Base-by-base conservation (phyloP, 306 rosid species). In the Cucurbita ficifolia region DNA sequence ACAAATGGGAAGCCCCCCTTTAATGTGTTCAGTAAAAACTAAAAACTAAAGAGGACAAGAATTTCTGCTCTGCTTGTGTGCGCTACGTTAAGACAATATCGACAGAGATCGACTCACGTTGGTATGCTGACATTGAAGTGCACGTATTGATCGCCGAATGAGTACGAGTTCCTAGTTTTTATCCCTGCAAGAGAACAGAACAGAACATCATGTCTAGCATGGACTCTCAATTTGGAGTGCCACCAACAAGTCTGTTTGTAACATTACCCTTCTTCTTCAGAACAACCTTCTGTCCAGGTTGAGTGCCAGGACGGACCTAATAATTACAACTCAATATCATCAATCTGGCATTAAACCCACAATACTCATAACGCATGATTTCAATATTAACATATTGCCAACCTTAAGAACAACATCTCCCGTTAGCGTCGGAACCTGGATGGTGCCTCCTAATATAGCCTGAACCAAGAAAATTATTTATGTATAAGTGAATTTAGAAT, bases 351-450 rank as follows among this genome's bases (percentile, higher is more conserved):
- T 75, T 16, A 54, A 74, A 57, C 71, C 71, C 39, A 70, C 52
- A 68, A 68, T 14, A 46, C 33, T 6, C 36, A 62, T 82, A 61
- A 46, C 11, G 56, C 51, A 53, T 73, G 19, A 38, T 68, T 24
- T 58, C 48, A 76, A 75, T 46, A 57, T 17, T 40, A 70, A 21
- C 48, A 57, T 61, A 63, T 67, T 59, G 36, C 59, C 91, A 77
- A 92, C 98, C 96, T 92, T 92, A 17, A 92, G 79, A 78, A 92
- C 96, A 54, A 90, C 96, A 77, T 92, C 98, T 56, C 96, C 92
- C 0, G 91, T 83, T 52, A 92, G 92, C 80, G 96, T 90, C 72
- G 96, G 96, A 76, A 90, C 96, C 76, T 87, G 96, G 78, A 90
- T 83, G 46, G 96, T 92, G 81, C 96, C 98, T 16, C 96, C 98